Evolutionary conservation across 805 yeast genomes (phyloP), one percentile per base, ranked within the genome.

Genomic region (Yamadazyma olivae): DNA sequence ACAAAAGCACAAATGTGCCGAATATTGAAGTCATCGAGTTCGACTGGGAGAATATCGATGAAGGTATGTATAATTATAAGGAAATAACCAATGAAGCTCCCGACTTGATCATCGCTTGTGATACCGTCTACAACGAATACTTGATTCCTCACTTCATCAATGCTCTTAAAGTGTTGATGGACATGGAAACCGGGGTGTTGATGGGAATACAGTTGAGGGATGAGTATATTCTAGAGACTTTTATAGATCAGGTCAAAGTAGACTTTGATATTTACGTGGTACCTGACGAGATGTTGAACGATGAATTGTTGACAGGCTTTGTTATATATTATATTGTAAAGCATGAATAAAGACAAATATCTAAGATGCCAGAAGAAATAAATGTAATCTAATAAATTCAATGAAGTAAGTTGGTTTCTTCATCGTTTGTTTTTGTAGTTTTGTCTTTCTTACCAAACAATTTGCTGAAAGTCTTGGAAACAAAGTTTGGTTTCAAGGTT

Each of bases 121-220:
- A 81, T 49, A 74, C 85, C 5, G 67, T 81, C 3, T 81, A 81
- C 57, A 81, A 81, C 48, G 82, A 76, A 36, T 80, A 61, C 44
- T 55, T 82, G 28, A 67, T 80, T 3, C 71, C 70, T 0, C 68
- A 57, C 38, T 70, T 81, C 39, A 55, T 79, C 12, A 50, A 54
- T 5, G 65, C 84, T 0, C 25, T 77, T 16, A 49, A 51, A 17
- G 34, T 39, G 17, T 41, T 75, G 16, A 53, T 71, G 53, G 62
- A 59, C 3, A 39, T 37, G 0, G 54, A 74, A 0, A 64, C 61
- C 3, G 60, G 65, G 0, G 47, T 73, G 2, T 47, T 81, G 1
- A 73, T 73, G 0, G 53, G 57, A 1, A 49, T 80, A 33, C 87
- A 81, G 43, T 45, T 81, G 38, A 54, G 89, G 40, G 74, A 77